Evolutionary conservation across 1,284 basidiomycete genomes (phyloP).

Genomic region (Baeospora myosura): DNA sequence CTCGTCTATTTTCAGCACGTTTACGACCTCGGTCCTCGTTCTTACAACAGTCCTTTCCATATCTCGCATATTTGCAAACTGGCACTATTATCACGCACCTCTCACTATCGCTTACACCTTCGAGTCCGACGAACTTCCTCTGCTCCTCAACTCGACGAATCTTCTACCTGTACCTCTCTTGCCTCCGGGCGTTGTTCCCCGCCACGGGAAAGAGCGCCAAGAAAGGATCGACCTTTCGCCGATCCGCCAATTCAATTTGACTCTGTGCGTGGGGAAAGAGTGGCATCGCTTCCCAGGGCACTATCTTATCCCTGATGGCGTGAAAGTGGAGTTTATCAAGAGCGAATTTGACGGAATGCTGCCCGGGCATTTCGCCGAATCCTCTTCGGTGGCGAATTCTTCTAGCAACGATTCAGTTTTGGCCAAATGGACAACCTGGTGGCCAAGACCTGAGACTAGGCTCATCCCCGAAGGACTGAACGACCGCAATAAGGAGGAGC

Average conservation of each 20-base stretch:
- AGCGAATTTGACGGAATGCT: conserved; percentile 87
- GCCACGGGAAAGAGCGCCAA: conserved; percentile 45
- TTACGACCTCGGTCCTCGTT: conserved; percentile 67
- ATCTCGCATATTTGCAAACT: conserved; percentile 74
- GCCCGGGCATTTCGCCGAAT: conserved; percentile 71
- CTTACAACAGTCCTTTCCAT: conserved; percentile 65
- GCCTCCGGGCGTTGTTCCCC: conserved; percentile 14
- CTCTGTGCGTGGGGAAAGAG: conserved; percentile 89
- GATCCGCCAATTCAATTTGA: conserved; percentile 65
- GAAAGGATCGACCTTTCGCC: conserved; percentile 60
- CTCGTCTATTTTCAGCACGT: conserved; percentile 67
- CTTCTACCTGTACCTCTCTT: conserved; percentile 44
- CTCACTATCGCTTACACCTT: conserved; percentile 69
- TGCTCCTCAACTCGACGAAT: conserved; percentile 68
- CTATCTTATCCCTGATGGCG: conserved; percentile 80
- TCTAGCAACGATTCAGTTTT: conserved; percentile 13
- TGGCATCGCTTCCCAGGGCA: conserved; percentile 94
- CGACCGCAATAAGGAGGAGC: conserved; percentile 80
- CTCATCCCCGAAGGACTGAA: conserved; percentile 68
- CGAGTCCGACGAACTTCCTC: conserved; percentile 75
- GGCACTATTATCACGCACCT: conserved; percentile 89
- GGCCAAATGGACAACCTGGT: conserved; percentile 35
- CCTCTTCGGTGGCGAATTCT: conserved; percentile 14
- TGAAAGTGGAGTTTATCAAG: conserved; percentile 82
- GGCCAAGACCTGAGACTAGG: conserved; percentile 64